phyloP scores from a whole-genome alignment of 2,329 filamentous ascomycete genomes.

The Fusarium neocosmosporiellum region DNA sequence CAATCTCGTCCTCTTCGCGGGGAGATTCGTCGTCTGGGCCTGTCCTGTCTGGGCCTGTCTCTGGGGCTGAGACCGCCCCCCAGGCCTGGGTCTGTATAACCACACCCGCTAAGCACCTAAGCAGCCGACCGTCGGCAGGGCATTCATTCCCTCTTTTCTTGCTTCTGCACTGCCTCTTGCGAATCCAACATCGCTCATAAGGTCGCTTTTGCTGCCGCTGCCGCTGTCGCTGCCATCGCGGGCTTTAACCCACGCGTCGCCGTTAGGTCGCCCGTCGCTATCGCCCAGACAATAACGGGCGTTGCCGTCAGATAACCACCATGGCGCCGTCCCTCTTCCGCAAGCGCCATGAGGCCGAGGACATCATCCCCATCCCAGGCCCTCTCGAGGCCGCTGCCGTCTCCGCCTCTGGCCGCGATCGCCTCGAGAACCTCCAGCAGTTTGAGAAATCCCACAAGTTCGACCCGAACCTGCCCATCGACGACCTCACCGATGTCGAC shows the following conservation, averaged over 20 bases:
- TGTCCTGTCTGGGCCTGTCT: slow-evolving; percentile 24
- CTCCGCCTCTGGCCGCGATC: slow-evolving; percentile 54
- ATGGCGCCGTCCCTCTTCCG: slow-evolving; percentile 56
- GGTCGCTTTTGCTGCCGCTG: slow-evolving; percentile 1
- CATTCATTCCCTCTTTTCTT: slow-evolving; percentile 17
- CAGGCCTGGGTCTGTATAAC: slow-evolving; percentile 29
- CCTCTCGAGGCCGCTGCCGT: slow-evolving; percentile 53
- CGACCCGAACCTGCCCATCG: slow-evolving; percentile 73
- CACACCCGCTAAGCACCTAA: slow-evolving; percentile 25
- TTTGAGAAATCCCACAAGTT: slow-evolving; percentile 71
- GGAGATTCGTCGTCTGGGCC: slow-evolving; percentile 25
- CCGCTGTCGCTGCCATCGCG: slow-evolving; percentile 32
- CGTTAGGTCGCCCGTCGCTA: slow-evolving; percentile 28
- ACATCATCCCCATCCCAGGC: slow-evolving; percentile 56
- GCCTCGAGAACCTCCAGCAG: slow-evolving; percentile 61
- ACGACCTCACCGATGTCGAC: slow-evolving; percentile 70
- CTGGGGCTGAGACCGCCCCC: slow-evolving; percentile 34
- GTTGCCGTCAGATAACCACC: slow-evolving; percentile 16
- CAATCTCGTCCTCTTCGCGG: slow-evolving; percentile 31
- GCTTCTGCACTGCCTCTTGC: slow-evolving; percentile 28
- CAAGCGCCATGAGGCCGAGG: slow-evolving; percentile 59
- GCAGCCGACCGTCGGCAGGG: slow-evolving; percentile 33
- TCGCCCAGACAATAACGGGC: slow-evolving; percentile 7
- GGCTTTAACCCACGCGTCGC: slow-evolving; percentile 36
- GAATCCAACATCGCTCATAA: slow-evolving; percentile 20